phyloP scores from a whole-genome alignment of 495 filamentous ascomycete species.

The Cudoniella acicularis region DNA sequence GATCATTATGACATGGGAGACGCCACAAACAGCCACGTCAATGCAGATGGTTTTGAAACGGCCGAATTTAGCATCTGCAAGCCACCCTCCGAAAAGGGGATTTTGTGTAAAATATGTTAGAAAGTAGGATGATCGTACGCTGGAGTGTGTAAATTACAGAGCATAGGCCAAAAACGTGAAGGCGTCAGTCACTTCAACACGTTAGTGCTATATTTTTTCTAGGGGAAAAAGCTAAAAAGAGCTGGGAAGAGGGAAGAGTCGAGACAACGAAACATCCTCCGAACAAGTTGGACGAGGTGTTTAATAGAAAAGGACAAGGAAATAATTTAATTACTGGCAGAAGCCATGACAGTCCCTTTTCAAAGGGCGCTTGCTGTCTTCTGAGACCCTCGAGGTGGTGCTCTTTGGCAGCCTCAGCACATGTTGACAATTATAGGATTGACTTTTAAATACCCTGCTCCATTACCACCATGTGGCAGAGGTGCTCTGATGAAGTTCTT shows the following conservation, averaged over 20 bases:
- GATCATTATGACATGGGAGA: conserved; percentile 61
- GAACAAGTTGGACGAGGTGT: no score
- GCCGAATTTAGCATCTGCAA: conserved; percentile 54
- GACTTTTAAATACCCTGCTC: conserved; percentile 33
- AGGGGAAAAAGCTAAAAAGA: no score
- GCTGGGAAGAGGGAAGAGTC: no score
- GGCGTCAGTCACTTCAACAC: conserved; percentile 51
- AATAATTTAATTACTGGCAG: no score
- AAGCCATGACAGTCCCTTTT: conserved; percentile 53
- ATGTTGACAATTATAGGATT: neutral
- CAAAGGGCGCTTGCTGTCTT: conserved; percentile 56
- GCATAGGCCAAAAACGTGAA: conserved; percentile 56
- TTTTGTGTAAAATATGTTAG: neutral
- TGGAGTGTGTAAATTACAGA: conserved; percentile 25
- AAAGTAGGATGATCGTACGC: conserved; percentile 31
- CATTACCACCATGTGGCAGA: conserved; percentile 49
- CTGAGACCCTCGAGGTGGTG: conserved; percentile 31
- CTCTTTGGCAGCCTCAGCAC: neutral
- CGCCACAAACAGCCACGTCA: conserved; percentile 54
- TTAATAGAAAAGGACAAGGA: no score
- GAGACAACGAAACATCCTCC: no score
- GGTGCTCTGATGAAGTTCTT: conserved; percentile 56
- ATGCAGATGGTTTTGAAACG: conserved; percentile 58
- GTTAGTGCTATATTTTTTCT: no score
- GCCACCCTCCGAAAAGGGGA: conserved; percentile 56